phyloP scores from a whole-genome alignment of 495 filamentous ascomycete genomes.

The Lasiosphaeria ovina region DNA sequence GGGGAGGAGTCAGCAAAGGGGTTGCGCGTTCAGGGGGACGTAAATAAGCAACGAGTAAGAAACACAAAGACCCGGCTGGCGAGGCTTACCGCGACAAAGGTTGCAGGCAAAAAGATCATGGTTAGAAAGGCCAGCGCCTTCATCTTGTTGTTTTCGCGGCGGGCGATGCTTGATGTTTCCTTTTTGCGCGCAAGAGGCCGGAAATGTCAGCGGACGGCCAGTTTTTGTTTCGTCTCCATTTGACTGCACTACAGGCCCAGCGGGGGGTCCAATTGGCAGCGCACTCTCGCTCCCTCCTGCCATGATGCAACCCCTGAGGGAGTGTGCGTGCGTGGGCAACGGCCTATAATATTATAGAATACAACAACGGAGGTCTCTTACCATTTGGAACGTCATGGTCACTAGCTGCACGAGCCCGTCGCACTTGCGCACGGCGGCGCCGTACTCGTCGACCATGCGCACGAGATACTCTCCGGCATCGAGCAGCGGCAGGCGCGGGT shows the following conservation, averaged over 20 bases:
- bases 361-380: neutral
- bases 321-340: neutral
- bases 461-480: slow-evolving; percentile 7
- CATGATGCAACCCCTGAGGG: neutral
- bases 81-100: slow-evolving; percentile 13
- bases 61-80: neutral
- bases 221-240: neutral
- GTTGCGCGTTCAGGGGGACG: too few relatives aligned
- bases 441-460: slow-evolving; percentile 12
- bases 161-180: slow-evolving; percentile 14
- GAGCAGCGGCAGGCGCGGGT: slow-evolving; percentile 8
- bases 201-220: neutral
- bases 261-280: neutral
- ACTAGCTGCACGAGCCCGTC: slow-evolving; percentile 9
- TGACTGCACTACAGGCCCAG: neutral
- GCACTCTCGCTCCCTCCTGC: neutral
- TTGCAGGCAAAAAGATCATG: slow-evolving; percentile 16
- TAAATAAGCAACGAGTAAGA: neutral
- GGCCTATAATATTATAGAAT: neutral
- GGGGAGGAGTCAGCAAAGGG: neutral
- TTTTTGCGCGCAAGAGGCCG: neutral
- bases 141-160: slow-evolving; percentile 15
- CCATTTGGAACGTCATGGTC: slow-evolving; percentile 16
- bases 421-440: slow-evolving; percentile 9
- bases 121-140: slow-evolving; percentile 13